These are phyloP conservation scores for Achaetomiella virescens DNA, from an alignment of 495 filamentous ascomycete genomes.

Conservation along the genomic window DNA sequence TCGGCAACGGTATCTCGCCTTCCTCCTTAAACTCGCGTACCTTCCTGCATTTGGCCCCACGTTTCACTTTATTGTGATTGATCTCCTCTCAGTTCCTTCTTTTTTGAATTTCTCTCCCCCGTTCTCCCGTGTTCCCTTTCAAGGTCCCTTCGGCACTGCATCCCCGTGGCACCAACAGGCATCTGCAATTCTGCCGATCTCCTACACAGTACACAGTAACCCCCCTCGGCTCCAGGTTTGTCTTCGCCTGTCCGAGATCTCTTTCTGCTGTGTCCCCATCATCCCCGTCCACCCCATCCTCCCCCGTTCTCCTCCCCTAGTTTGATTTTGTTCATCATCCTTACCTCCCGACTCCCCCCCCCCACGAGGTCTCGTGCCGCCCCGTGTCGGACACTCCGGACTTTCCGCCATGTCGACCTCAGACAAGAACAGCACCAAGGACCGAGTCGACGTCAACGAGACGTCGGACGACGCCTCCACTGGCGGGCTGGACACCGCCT, in stretches of 20 bases:
- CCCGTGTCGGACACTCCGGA: no score
- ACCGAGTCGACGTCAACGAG: not conserved
- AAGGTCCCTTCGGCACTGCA: slow-evolving; percentile 12
- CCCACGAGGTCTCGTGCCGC: not conserved
- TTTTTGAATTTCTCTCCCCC: slow-evolving; percentile 2
- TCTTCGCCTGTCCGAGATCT: slow-evolving; percentile 1
- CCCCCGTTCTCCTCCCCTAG: not conserved
- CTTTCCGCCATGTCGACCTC: slow-evolving; percentile 13
- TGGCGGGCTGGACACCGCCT: slow-evolving; percentile 27
- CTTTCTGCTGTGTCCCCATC: not conserved
- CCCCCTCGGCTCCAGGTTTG: not conserved
- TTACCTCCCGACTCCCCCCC: not conserved
- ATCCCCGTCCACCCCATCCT: not conserved
- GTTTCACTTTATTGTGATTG: not conserved
- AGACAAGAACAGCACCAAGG: slow-evolving; percentile 13
- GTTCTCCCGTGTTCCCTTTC: not conserved
- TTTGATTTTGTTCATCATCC: not conserved
- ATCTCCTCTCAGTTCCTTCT: not conserved
- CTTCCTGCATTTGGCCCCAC: not conserved
- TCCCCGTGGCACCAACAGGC: slow-evolving; percentile 1
- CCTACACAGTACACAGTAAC: not conserved
- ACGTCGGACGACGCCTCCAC: not conserved
- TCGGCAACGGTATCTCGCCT: not conserved
- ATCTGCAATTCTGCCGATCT: slow-evolving; percentile 4
- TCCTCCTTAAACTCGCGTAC: slow-evolving; percentile 3